These are phyloP conservation scores for Sporothrix sp. DNA, from an alignment of 2,329 filamentous ascomycete genomes.

Conservation along the genomic window DNA sequence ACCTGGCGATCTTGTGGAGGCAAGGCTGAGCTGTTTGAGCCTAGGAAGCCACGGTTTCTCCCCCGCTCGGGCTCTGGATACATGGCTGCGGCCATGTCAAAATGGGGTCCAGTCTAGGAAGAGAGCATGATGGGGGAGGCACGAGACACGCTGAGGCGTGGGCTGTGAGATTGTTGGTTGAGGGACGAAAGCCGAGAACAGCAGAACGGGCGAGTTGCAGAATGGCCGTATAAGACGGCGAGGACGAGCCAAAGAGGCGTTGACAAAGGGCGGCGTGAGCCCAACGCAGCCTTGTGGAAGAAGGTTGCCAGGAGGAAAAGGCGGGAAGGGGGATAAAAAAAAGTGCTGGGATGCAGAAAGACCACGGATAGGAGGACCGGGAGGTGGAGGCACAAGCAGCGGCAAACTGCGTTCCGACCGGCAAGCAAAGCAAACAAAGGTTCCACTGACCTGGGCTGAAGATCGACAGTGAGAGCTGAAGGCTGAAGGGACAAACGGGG, in stretches of 20 bases:
- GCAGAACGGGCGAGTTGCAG: too few species aligned
- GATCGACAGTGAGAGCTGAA: constrained; percentile 11
- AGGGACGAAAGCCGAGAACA: neutral
- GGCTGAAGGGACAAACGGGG: neutral
- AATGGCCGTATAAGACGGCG: too few species aligned
- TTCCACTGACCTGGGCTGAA: constrained; percentile 11
- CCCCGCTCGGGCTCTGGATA: constrained; percentile 28
- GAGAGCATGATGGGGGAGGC: neutral
- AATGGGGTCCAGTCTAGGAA: neutral
- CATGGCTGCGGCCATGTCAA: constrained; percentile 18
- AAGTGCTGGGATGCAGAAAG: too few species aligned
- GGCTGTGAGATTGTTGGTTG: neutral
- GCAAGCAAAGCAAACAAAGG: constrained; percentile 4
- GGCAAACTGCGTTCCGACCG: too few species aligned
- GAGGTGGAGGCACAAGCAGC: too few species aligned
- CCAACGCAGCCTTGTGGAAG: constrained; percentile 3
- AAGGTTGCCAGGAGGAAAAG: neutral
- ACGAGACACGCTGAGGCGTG: neutral
- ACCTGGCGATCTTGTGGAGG: constrained; percentile 40
- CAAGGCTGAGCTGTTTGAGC: constrained; percentile 41
- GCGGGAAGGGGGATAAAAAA: neutral
- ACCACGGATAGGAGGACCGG: too few species aligned
- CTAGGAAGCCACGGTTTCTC: constrained; percentile 41
- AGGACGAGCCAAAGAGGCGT: neutral
- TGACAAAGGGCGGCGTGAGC: neutral